These are phyloP conservation scores for Xylaria multiplex DNA, from an alignment of 2,329 filamentous ascomycete species.

Conservation along the genomic window DNA sequence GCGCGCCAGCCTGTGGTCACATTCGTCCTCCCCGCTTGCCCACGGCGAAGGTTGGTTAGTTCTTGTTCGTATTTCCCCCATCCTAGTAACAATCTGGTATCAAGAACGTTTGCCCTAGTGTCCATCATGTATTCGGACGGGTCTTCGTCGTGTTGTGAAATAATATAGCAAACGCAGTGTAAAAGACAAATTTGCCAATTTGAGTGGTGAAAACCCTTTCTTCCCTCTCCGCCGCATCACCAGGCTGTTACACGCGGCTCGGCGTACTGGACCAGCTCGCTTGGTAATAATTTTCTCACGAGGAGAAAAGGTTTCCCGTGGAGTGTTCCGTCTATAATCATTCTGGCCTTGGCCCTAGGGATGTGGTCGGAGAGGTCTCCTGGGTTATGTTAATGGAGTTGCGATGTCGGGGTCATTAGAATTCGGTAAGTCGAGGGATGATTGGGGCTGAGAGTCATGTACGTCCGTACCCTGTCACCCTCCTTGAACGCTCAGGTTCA, in stretches of 20 bases:
- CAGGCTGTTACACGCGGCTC: constrained; percentile 29
- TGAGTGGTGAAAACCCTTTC: constrained; percentile 40
- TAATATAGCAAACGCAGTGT: constrained; percentile 43
- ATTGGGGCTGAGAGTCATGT: constrained; percentile 35
- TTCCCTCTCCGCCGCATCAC: constrained; percentile 32
- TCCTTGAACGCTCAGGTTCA: constrained; percentile 48
- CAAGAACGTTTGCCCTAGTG: constrained; percentile 27
- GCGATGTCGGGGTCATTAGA: constrained; percentile 48
- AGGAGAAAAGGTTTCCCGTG: constrained; percentile 32
- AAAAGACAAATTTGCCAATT: constrained; percentile 44
- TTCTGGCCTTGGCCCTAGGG: constrained; percentile 16
- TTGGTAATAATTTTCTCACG: constrained; percentile 21
- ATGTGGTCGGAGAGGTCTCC: constrained; percentile 33
- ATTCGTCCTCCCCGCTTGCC: constrained; percentile 44
- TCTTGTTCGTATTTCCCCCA: constrained; percentile 23
- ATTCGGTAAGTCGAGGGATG: constrained; percentile 42
- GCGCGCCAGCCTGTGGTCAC: constrained; percentile 49
- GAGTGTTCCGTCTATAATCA: constrained; percentile 27
- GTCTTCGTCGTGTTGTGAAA: constrained; percentile 39
- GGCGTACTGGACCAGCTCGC: constrained; percentile 24
- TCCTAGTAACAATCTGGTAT: constrained; percentile 42
- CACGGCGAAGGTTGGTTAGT: constrained; percentile 26
- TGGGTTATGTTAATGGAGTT: constrained; percentile 39
- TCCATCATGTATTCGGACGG: constrained; percentile 28
- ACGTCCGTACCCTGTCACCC: constrained; percentile 55